phyloP scores from a whole-genome alignment of 2,329 filamentous ascomycete genomes.

The Tolypocladium capitatum region DNA sequence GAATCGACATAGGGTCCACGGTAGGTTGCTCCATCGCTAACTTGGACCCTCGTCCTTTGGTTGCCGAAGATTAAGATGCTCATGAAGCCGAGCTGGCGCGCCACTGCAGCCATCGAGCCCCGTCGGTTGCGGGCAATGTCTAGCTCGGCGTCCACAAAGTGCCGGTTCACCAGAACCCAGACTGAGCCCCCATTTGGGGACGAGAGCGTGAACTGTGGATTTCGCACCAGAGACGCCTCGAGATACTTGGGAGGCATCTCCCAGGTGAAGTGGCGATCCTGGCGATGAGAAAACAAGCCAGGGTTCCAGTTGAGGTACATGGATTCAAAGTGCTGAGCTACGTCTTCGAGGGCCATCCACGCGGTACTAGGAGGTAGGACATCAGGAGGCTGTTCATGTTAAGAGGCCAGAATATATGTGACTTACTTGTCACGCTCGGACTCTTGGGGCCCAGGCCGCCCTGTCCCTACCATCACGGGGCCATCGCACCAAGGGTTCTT shows the following conservation, averaged over 20 bases:
- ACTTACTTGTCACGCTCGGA: constrained; percentile 1
- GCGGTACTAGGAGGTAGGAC: constrained; percentile 51
- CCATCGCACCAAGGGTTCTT: constrained; percentile 96
- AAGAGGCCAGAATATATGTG: not conserved
- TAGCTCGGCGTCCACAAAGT: constrained; percentile 62
- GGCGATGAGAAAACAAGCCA: constrained; percentile 61
- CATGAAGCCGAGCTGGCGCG: constrained; percentile 63
- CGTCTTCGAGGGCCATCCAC: constrained; percentile 82
- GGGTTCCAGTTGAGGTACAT: constrained; percentile 98
- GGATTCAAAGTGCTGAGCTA: constrained; percentile 86
- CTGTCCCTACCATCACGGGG: constrained; percentile 43
- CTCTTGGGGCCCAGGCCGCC: not conserved
- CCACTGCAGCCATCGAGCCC: constrained; percentile 28
- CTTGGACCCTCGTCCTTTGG: constrained; percentile 56
- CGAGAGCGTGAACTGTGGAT: constrained; percentile 59
- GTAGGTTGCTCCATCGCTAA: constrained; percentile 58
- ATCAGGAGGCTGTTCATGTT: constrained; percentile 2
- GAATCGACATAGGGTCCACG: constrained; percentile 86
- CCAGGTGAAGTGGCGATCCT: constrained; percentile 90
- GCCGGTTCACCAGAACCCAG: constrained; percentile 78
- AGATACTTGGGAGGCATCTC: constrained; percentile 38
- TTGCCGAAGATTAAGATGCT: constrained; percentile 71
- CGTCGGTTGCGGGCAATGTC: constrained; percentile 35
- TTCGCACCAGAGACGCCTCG: constrained; percentile 44
- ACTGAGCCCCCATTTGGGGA: constrained; percentile 47